Base-by-base conservation (phyloP, 1,284 basidiomycete species). In the Omphalotus olearius region DNA sequence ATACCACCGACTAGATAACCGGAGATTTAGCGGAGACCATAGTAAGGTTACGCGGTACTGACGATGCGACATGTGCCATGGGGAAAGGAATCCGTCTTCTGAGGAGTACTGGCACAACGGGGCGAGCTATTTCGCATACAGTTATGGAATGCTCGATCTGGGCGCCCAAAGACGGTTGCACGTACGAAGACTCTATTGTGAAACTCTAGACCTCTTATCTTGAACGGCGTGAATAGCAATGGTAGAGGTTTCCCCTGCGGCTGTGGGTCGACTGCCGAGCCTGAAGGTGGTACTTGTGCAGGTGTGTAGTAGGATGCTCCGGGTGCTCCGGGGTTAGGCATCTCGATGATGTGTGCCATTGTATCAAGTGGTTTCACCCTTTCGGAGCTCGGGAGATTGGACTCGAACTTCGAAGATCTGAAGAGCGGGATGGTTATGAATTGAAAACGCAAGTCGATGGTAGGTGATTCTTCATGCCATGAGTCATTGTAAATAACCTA, bases 131-230 rank as follows among this genome's bases (percentile, higher is more conserved):
- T 45, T 17, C 10, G 35, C 35, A 10, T 37, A 47, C 35, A 28
- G 23, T 7, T 5, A n/a, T 17, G 2, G 38, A 40, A 20, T 9
- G 14, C 35, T 37, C 20, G 35, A 45, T 33, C 28, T 28, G 30
- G 26, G 13, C 37, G 6, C 11, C 10, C 23, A 9, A 16, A 16
- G 44, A 13, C 25, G 9, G n/a, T 39, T 13, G 11, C 7, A 60
- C 76, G 53, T 45, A 85, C 86, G 52, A 78, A 82, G 38, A 88
- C 80, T 38, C 84, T 71, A 66, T 92, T 90, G 51, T 83, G 85
- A 66, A 92, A 84, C 9, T 74, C 77, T 0, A 83, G 69, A 10
- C 80, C 82, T 25, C 83, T 73, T 49, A 90, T 81, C 54, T 69
- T 79, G 46, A 89, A 60, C 4, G 82, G 80, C 57, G 81, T 70